Evolutionary conservation across 2,329 filamentous ascomycete genomes (phyloP).

Genomic region (Aureobasidium pullulans): DNA sequence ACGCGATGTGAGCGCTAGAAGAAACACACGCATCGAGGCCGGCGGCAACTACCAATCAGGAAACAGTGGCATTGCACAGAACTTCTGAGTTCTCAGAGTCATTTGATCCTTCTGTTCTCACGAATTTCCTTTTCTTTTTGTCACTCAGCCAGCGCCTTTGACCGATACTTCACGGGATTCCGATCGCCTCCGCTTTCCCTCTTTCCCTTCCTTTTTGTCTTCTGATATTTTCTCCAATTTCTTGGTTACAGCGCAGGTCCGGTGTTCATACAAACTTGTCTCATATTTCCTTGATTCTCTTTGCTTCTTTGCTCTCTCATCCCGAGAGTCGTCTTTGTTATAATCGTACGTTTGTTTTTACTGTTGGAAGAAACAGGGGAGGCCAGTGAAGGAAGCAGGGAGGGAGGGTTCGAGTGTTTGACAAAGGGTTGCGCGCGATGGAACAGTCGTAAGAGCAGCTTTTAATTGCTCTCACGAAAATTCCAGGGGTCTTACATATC

Average conservation of each 20-base stretch:
- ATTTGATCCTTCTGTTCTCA: neutral
- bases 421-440: neutral
- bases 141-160: constrained; percentile 2
- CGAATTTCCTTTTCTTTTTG: constrained; percentile 11
- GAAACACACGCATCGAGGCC: constrained; percentile 93
- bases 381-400: neutral
- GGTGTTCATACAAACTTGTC: constrained; percentile 1
- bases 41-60: constrained; percentile 80
- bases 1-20: constrained; percentile 80
- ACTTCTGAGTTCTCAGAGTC: constrained; percentile 56
- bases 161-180: neutral
- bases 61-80: constrained; percentile 90
- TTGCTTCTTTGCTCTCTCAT: neutral
- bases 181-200: neutral
- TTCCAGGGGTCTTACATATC: neutral
- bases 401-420: neutral
- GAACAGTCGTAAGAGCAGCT: neutral
- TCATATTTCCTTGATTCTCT: neutral
- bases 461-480: neutral
- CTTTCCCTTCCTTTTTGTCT: neutral
- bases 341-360: neutral
- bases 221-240: neutral
- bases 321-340: neutral
- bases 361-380: neutral
- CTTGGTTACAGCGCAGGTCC: constrained; percentile 1